Base-by-base conservation (phyloP, 2,329 filamentous ascomycete species). In the Fusarium zealandicum region DNA sequence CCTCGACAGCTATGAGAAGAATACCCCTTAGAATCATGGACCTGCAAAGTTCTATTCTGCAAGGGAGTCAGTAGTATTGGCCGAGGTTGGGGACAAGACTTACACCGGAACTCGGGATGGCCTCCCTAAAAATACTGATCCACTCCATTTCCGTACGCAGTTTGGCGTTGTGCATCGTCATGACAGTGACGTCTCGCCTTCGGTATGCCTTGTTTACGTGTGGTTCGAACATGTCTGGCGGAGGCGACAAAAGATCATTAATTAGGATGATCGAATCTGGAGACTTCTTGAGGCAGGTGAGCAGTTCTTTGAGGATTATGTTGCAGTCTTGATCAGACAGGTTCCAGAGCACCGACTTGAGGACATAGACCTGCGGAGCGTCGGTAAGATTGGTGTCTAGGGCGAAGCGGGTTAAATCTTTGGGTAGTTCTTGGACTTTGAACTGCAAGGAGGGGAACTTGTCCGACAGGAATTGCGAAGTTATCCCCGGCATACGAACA, bases 231-330 rank as follows among this genome's bases (percentile, higher is more conserved):
- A 46, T 40, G 3, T 58, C 55, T 2, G 60, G 52, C 1, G 33
- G 33, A 1, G 60, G 60, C 16, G 60, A 63, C 14, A 61, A 13
- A 12, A 63, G 58, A 18, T 63, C 60, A 20, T 63, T 63, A 17
- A 63, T n/a, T 1, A 63, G 12, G 5, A 63, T 37, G 9, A 44
- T 10, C 1, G 43, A 56, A 3, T 35, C 28, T 18, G 47, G 47
- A 4, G 45, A 39, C 10, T 18, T 33, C 3, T 43, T 18, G n/a
- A 59, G 64, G 69, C 55, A 49, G 69, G 45, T 2, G 66, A 75
- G 41, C 55, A 73, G 1, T 68, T 72, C 36, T 74, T 77, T 32
- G n/a, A 63, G 22, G 13, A 59, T 22, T 1, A 6, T 13, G 11
- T 51, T 32, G 32, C 52, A 57, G 1, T 61, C 58, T 2, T 54